Evolutionary conservation across 768 basidiomycete genomes (phyloP), one percentile per base, ranked within the genome.

Genomic region (Clitopilus hobsonii): DNA sequence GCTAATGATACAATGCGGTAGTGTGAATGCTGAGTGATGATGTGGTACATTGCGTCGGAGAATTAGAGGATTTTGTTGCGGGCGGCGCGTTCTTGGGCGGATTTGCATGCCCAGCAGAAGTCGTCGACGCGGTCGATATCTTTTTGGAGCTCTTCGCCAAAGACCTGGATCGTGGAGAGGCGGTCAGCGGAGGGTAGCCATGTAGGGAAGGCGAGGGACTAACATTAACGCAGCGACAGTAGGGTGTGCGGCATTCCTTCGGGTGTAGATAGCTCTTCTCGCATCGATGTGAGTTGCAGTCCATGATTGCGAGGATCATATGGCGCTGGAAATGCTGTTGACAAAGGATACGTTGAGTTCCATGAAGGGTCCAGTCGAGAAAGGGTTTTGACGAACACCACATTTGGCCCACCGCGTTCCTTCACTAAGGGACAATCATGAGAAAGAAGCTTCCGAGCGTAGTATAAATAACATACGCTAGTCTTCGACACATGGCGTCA

Each of bases 251-350:
- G 66, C 89, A 90, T 48, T 66, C 67, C 53, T 67, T 77, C 13
- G 80, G 76, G 64, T 91, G 89, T 60, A 71, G 72, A 54, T 77
- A 76, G 62, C 86, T 89, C 60, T 77, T 76, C 66, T 85, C 81
- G 71, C 89, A 91, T 29, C 71, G 76, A 29, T 64, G 62, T 8
- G 81, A 83, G 65, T 83, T 82, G 72, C 89, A 91, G 66, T 91
- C 89, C 69, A 85, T 73, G 69, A 91, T 87, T 51, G 86, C 88
- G 50, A 84, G 73, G 56, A 91, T 78, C 32, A 84, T 67, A 58
- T 89, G 88, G 52, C 88, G 83, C 69, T 90, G 89, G 65, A 90
- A 91, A 66, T 91, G 89, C 89, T 91, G n/a, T n/a, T n/a, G n/a
- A n/a, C n/a, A n/a, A n/a, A n/a, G n/a, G n/a, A n/a, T n/a, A n/a